Percentiles rank a stretch among this genome's conserved stretches.
These are phyloP conservation scores for Mycena citricolor DNA, from an alignment of 1,284 basidiomycete species.

Conservation along the genomic window DNA sequence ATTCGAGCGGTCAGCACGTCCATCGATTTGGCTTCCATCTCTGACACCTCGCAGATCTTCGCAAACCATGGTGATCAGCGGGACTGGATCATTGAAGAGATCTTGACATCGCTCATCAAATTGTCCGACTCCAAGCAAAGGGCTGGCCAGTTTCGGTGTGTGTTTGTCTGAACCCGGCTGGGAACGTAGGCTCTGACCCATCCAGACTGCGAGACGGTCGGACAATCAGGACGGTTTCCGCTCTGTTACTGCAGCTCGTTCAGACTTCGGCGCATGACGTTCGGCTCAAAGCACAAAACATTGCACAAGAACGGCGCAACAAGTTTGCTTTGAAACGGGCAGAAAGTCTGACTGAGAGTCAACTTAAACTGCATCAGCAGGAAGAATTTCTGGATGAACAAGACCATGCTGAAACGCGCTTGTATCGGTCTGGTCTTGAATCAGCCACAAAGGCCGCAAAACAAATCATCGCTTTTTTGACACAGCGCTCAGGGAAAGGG, in stretches of 20 bases:
- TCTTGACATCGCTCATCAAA: constrained; percentile 85
- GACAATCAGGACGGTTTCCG: constrained; percentile 90
- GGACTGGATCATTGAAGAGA: constrained; percentile 96
- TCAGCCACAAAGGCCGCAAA: constrained; percentile 82
- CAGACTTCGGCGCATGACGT: constrained; percentile 90
- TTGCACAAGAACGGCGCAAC: constrained; percentile 63
- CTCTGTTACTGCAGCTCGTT: constrained; percentile 90
- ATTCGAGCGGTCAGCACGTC: constrained; percentile 73
- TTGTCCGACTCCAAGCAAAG: constrained; percentile 87
- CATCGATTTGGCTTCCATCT: background rate
- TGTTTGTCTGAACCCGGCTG: constrained; percentile 13
- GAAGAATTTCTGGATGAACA: constrained; percentile 63
- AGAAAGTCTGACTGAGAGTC: constrained; percentile 52
- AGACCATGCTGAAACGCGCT: constrained; percentile 64
- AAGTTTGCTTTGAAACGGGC: constrained; percentile 58
- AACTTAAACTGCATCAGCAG: constrained; percentile 30
- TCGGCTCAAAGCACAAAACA: constrained; percentile 55
- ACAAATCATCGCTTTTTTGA: constrained; percentile 82
- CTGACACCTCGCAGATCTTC: constrained; percentile 62
- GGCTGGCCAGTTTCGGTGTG: constrained; percentile 82
- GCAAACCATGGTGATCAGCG: constrained; percentile 87
- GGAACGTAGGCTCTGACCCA: no score
- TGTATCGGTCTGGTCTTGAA: constrained; percentile 70
- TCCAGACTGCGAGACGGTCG: constrained; percentile 74
- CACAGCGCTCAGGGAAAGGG: constrained; percentile 81